Base-by-base conservation (phyloP, 257 asterid species). In the Nicotiana tomentosiformis region DNA sequence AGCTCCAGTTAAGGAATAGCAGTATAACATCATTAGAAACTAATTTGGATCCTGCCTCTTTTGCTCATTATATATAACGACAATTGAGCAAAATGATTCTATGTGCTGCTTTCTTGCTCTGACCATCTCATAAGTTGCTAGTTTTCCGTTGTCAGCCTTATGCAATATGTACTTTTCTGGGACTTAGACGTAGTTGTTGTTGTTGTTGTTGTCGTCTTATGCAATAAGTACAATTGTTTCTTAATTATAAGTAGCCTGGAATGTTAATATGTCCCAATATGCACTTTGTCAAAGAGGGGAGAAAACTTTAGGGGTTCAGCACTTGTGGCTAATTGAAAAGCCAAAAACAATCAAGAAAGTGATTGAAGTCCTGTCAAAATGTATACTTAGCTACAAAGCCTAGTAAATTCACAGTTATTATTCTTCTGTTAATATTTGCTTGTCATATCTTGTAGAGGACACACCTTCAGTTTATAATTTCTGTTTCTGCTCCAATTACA, bases 401-500 rank as follows among this genome's bases (percentile, higher is more conserved):
- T 70, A 46, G 79, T 72, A 46, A 39, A 72, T 72, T 11, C 61
- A 72, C 51, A 1, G 2, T 43, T 15, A 39, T 70, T 35, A 7
- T 16, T 66, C 76, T 8, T 0, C 29, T 9, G 30, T 18, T 9
- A 68, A 0, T 35, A 68, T 68, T 17, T 39, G 18, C 58, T 2
- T 37, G 78, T 70, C 2, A 70, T 70, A 15, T 70, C 43, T 1
- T 39, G 18, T 70, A n/a, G 6, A 39, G 43, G 57, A 39, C 78
- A 69, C 16, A 69, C 58, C 46, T 43, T 23, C 20, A 12, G 78
- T 43, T 72, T 33, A 43, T 43, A 20, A 70, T 39, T 0, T 62
- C 9, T 10, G 23, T 78, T 70, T 11, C 15, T 80, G 23, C 5
- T 66, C 64, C 60, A 80, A 16, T 56, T 78, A 67, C 87, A 91